Percentiles rank a stretch among this genome's conserved stretches.
Evolutionary conservation across 2,329 filamentous ascomycete species (phyloP).

Genomic region (Diaporthe aspalathi): DNA sequence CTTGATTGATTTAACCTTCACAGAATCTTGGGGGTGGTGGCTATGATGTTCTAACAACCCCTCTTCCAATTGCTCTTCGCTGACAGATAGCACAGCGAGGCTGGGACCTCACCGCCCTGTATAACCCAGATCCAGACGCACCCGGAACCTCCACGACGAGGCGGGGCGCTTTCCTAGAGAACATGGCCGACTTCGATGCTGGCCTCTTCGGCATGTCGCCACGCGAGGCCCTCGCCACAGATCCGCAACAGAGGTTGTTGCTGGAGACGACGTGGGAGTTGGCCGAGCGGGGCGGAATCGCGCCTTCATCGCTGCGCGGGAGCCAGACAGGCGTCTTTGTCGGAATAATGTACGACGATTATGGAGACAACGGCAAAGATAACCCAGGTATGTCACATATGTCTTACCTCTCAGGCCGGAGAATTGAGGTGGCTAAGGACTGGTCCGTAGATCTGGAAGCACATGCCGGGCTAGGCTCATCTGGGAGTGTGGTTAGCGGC

Average conservation of each 20-base stretch:
- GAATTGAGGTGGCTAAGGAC: neutral
- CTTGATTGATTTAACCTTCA: neutral
- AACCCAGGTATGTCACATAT: neutral
- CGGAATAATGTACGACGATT: conserved; percentile 44
- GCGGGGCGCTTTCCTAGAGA: conserved; percentile 19
- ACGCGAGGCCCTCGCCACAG: conserved; percentile 41
- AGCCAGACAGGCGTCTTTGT: conserved; percentile 46
- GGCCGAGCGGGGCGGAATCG: conserved; percentile 43
- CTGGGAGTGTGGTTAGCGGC: conserved; percentile 7
- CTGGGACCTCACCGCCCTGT: conserved; percentile 7
- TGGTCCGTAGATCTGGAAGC: conserved; percentile 1
- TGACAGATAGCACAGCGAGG: neutral
- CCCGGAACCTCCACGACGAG: conserved; percentile 39
- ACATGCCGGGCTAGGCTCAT: conserved; percentile 19
- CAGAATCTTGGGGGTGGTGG: too few species aligned
- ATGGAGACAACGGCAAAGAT: conserved; percentile 32
- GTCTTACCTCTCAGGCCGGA: too few species aligned
- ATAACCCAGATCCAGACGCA: conserved; percentile 30
- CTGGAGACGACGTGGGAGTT: conserved; percentile 43
- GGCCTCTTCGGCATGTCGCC: conserved; percentile 46
- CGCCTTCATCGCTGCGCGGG: conserved; percentile 39
- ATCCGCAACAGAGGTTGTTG: conserved; percentile 35
- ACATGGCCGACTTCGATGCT: conserved; percentile 39
- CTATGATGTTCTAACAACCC: neutral
- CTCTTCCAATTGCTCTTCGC: neutral